Conservation (phyloP, 2,329 filamentous ascomycete species). For the Plenodomus tracheiphilus region DNA sequence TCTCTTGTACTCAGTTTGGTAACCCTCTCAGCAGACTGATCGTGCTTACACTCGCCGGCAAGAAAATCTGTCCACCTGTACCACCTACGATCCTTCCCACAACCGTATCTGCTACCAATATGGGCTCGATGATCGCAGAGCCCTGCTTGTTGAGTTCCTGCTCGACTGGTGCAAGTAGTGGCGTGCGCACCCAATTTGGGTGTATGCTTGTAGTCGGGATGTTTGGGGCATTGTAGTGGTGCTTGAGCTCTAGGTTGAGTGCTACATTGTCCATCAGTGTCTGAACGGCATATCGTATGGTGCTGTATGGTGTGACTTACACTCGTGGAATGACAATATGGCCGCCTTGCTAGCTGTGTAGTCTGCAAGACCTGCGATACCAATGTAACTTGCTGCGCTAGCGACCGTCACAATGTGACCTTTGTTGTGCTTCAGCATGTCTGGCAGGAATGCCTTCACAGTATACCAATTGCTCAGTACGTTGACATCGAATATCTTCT, state of each 20-base stretch:
- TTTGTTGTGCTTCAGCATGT: slow-evolving; percentile 42
- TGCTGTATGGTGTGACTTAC: slow-evolving; percentile 41
- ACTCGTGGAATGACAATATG: slow-evolving; percentile 59
- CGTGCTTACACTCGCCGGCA: slow-evolving; percentile 32
- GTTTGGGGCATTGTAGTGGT: slow-evolving; percentile 44
- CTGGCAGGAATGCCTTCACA: slow-evolving; percentile 40
- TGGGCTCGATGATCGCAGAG: slow-evolving; percentile 41
- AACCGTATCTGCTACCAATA: slow-evolving; percentile 46
- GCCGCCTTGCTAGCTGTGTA: slow-evolving; percentile 58
- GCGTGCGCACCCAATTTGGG: slow-evolving; percentile 48
- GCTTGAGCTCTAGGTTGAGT: slow-evolving; percentile 46
- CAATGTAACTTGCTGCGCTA: slow-evolving; percentile 56
- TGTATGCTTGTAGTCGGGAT: slow-evolving; percentile 50
- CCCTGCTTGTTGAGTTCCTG: slow-evolving; percentile 37
- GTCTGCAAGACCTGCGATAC: slow-evolving; percentile 54
- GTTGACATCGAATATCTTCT: slow-evolving; percentile 44
- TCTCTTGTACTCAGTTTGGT: slow-evolving; percentile 55
- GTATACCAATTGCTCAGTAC: slow-evolving; percentile 43
- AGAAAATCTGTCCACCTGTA: slow-evolving; percentile 46
- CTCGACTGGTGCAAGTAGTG: slow-evolving; percentile 42
- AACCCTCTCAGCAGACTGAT: slow-evolving; percentile 46
- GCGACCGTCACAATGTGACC: slow-evolving; percentile 62
- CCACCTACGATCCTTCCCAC: slow-evolving; percentile 47
- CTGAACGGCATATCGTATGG: background rate
- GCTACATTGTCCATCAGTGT: slow-evolving; percentile 4